Evolutionary conservation across 1,284 basidiomycete species (phyloP).

Genomic region (Anthracocystis walkeri): DNA sequence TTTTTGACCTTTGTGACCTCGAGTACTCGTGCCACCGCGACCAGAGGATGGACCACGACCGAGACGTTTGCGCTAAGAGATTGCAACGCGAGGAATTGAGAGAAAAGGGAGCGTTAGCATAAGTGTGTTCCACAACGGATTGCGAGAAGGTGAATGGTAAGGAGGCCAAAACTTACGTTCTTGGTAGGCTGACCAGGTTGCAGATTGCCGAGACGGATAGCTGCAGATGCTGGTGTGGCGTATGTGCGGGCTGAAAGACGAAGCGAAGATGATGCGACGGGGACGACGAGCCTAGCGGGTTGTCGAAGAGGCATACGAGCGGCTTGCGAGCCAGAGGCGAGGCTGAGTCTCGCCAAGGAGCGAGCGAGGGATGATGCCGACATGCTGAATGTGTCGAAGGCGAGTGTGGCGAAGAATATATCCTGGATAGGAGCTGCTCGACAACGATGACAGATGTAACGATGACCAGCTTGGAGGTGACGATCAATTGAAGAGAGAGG

Average conservation of each 20-base stretch:
- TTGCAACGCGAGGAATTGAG: not conserved
- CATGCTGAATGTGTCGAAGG: slow-evolving; percentile 16
- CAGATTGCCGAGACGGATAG: slow-evolving; percentile 46
- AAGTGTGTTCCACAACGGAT: not conserved
- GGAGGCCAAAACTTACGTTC: slow-evolving; percentile 23
- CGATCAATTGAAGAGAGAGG: slow-evolving; percentile 3
- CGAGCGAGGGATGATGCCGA: slow-evolving; percentile 39
- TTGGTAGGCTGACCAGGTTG: slow-evolving; percentile 50
- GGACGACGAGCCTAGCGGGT: slow-evolving; percentile 14
- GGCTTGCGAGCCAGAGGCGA: slow-evolving; percentile 31
- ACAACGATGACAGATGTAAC: not conserved
- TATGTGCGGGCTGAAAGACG: slow-evolving; percentile 24
- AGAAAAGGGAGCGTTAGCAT: not conserved
- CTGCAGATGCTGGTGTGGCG: slow-evolving; percentile 30
- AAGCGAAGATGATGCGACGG: slow-evolving; percentile 18
- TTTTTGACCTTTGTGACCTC: slow-evolving; percentile 96
- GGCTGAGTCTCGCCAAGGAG: slow-evolving; percentile 31
- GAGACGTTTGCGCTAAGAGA: slow-evolving; percentile 82
- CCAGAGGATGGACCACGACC: slow-evolving; percentile 92
- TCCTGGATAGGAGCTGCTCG: too few species aligned
- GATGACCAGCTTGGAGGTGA: slow-evolving; percentile 2
- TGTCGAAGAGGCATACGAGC: slow-evolving; percentile 18
- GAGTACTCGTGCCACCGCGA: slow-evolving; percentile 89
- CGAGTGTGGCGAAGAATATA: not conserved
- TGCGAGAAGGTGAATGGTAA: too few species aligned